Evolutionary conservation across 208 protist genomes (phyloP), one percentile per base, ranked within the genome.

Genomic region (Trypanosoma cruzi): DNA sequence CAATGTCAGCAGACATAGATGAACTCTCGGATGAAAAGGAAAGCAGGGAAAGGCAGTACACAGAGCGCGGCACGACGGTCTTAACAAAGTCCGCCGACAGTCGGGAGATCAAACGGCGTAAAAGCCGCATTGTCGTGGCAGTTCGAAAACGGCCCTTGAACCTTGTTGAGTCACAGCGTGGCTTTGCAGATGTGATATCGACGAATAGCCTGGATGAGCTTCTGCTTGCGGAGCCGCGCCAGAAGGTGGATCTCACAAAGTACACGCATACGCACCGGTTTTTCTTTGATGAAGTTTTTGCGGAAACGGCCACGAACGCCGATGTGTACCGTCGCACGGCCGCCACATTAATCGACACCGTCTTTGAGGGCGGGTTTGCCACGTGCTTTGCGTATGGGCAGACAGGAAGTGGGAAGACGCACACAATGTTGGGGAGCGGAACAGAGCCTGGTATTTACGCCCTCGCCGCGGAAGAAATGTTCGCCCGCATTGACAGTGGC

Each of bases 201-300:
- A 68, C 73, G 10, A 73, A 79, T 49, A 60, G 73, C 56, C 57
- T 49, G 37, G 59, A 73, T 36, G 55, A 77, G 40, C 57, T 84
- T 34, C 29, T 68, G 32, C 64, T 84, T 40, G 60, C 64, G 11
- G 79, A 84, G 64, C 63, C 76, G 28, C 79, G 80, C 62, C 70
- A 87, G 16, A 86, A 90, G 54, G 80, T 97, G 16, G 94, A 98
- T 74, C 60, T 97, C 56, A 88, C 74, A 13, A 92, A 91, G 59
- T 97, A 95, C 64, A 95, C 84, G 18, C 82, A 96, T 60, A 77
- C 77, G 57, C 94, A 98, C 58, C 75, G 74, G 7, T 97, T 97
- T 67, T 56, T 76, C 22, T 98, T 98, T 77, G 94, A 98, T 71
- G 79, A 93, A 48, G 89, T 95, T 16, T 97, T 98, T 64, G 77